phyloP scores from a whole-genome alignment of 768 basidiomycete species.

The Glaciozyma martinii region DNA sequence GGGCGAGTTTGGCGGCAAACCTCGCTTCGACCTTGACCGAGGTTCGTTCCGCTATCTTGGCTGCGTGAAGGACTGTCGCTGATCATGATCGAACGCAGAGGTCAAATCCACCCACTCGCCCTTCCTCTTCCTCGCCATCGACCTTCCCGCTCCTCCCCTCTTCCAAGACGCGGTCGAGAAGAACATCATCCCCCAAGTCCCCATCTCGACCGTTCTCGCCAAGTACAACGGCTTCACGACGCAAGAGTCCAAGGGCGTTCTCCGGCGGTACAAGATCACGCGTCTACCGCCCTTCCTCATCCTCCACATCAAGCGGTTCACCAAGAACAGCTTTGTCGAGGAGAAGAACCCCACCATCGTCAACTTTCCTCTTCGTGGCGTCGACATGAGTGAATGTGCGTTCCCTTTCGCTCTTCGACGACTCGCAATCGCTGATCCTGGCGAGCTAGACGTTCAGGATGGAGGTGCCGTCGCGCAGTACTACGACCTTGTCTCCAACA shows the following conservation, averaged over 20 bases:
- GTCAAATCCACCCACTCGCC: slow-evolving; percentile 77
- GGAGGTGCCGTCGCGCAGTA: slow-evolving; percentile 51
- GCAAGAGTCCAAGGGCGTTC: slow-evolving; percentile 75
- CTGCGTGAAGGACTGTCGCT: background rate
- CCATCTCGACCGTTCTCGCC: slow-evolving; percentile 73
- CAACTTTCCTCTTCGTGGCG: slow-evolving; percentile 86
- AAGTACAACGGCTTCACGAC: slow-evolving; percentile 91
- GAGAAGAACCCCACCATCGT: slow-evolving; percentile 99
- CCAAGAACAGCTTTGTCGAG: slow-evolving; percentile 90
- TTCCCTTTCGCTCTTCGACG: slow-evolving; percentile 23
- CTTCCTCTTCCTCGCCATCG: slow-evolving; percentile 90
- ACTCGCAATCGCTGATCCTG: background rate
- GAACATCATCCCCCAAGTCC: slow-evolving; percentile 97
- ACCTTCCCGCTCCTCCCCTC: slow-evolving; percentile 91
- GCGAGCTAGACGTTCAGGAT: slow-evolving; percentile 62
- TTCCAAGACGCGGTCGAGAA: slow-evolving; percentile 95
- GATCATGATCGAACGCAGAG: slow-evolving; percentile 46
- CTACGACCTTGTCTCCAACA: slow-evolving; percentile 93
- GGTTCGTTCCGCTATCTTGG: slow-evolving; percentile 47
- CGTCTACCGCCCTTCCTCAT: slow-evolving; percentile 84
- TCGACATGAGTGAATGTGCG: slow-evolving; percentile 88
- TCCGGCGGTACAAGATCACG: slow-evolving; percentile 84
- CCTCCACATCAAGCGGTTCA: slow-evolving; percentile 91
- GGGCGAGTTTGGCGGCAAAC: slow-evolving; percentile 66
- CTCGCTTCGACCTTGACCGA: slow-evolving; percentile 87